These are phyloP conservation scores for Phytophthora podocarpi DNA, from an alignment of 352 stramenopile genomes.

Conservation along the genomic window DNA sequence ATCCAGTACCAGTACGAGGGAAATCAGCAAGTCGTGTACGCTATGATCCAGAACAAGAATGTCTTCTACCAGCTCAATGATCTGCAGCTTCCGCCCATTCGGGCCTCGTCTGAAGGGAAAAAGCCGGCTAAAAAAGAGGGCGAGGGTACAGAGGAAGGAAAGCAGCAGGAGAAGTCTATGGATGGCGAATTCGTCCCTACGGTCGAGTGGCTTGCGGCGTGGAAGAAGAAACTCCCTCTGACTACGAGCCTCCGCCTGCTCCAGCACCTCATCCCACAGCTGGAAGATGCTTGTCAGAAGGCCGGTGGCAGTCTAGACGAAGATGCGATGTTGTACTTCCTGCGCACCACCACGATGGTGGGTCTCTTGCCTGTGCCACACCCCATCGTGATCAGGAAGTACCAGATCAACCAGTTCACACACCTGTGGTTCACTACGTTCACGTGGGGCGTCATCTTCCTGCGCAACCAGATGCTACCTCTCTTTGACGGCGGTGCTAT, in stretches of 20 bases:
- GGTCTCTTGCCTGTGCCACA: conserved; percentile 97
- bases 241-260: conserved; percentile 95
- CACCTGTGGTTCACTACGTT: conserved; percentile 99
- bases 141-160: conserved; percentile 10
- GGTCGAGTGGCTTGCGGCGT: conserved; percentile 93
- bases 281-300: conserved; percentile 79
- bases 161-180: neutral
- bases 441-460: conserved; percentile 99
- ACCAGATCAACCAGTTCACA: conserved; percentile 99
- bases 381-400: conserved; percentile 98
- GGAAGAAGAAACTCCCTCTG: conserved; percentile 95
- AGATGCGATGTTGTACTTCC: conserved; percentile 95
- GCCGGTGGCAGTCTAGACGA: conserved; percentile 92
- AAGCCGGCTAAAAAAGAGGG: conserved; percentile 19
- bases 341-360: conserved; percentile 98
- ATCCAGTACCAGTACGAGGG: conserved; percentile 98
- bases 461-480: conserved; percentile 96
- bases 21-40: conserved; percentile 98
- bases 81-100: conserved; percentile 89
- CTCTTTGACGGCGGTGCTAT: conserved; percentile 97
- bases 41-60: conserved; percentile 97
- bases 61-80: conserved; percentile 93
- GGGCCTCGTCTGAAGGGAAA: conserved; percentile 33
- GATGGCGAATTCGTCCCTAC: conserved; percentile 87
- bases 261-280: conserved; percentile 93